Conservation (phyloP, 345 rosid species). For the Cardamine resedifolia region DNA sequence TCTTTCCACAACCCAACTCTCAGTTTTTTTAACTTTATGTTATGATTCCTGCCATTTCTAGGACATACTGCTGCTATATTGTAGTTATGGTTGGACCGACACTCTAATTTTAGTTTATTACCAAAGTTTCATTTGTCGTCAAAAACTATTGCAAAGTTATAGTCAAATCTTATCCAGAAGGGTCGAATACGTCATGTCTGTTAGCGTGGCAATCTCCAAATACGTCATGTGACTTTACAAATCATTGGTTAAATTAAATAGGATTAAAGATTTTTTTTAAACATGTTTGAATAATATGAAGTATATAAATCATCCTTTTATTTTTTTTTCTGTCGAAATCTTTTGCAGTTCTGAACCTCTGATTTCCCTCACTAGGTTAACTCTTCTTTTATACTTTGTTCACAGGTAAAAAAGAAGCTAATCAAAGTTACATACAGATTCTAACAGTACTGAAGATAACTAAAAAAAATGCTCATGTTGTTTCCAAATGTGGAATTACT, state of each 20-base stretch:
- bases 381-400: not conserved
- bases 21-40: slow-evolving; percentile 13
- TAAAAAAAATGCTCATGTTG: not conserved
- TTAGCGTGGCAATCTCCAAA: slow-evolving; percentile 1
- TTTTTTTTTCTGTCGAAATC: not conserved
- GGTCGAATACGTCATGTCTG: not conserved
- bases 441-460: slow-evolving; percentile 5
- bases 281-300: too few relatives aligned
- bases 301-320: not conserved
- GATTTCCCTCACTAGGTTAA: not conserved
- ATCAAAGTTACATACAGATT: slow-evolving; percentile 23
- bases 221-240: not conserved
- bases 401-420: slow-evolving; percentile 9
- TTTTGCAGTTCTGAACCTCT: not conserved
- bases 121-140: not conserved
- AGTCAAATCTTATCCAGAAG: not conserved
- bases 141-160: not conserved
- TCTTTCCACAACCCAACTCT: slow-evolving; percentile 6
- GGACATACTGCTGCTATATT: not conserved
- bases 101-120: not conserved
- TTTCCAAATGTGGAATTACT: slow-evolving; percentile 9
- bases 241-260: not conserved
- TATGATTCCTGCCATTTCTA: slow-evolving; percentile 16
- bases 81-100: slow-evolving; percentile 21
- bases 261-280: too few relatives aligned